phyloP scores from a whole-genome alignment of 176 grass and related monocot genomes.

The Triticum timopheevii region DNA sequence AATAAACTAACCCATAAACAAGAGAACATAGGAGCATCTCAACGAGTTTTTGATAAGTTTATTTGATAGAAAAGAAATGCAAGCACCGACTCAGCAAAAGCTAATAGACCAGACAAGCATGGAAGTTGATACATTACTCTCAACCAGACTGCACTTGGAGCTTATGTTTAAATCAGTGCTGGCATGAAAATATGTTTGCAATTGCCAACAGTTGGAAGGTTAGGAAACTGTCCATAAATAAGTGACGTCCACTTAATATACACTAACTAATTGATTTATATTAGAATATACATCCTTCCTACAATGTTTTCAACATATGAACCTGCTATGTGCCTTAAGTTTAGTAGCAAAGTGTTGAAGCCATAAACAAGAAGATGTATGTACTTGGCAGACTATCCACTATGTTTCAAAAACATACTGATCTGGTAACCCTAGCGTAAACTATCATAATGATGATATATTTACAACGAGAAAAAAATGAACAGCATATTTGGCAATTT shows the following conservation, averaged over 20 bases:
- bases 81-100: neutral
- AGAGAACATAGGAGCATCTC: slow-evolving; percentile 2
- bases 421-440: neutral
- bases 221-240: neutral
- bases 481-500: neutral
- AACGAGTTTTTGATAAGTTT: neutral
- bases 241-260: neutral
- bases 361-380: too few relatives aligned
- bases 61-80: neutral
- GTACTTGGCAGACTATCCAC: neutral
- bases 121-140: neutral
- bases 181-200: neutral
- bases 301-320: neutral
- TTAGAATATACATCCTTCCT: neutral
- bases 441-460: neutral
- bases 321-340: neutral
- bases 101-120: neutral
- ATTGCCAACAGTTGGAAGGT: neutral
- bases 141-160: neutral
- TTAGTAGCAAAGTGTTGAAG: neutral
- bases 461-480: neutral
- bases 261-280: slow-evolving; percentile 2
- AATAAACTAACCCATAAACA: neutral
- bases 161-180: neutral
- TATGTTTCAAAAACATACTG: neutral